Percentiles rank a stretch among this genome's conserved stretches.
These are phyloP conservation scores for Leishmania braziliensis DNA, from an alignment of 208 protist genomes.

Conservation along the genomic window DNA sequence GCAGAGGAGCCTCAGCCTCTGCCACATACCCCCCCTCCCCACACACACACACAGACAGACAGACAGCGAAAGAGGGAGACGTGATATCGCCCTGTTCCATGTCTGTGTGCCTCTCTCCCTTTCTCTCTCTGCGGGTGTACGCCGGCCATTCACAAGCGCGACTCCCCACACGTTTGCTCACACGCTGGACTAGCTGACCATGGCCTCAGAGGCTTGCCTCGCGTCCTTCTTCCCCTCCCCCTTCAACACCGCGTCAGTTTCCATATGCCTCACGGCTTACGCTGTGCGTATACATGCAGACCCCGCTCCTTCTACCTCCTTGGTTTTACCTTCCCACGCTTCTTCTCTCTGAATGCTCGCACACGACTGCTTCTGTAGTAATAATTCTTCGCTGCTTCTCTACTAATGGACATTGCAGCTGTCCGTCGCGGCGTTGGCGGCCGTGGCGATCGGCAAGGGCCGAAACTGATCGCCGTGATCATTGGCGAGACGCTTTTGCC, in stretches of 20 bases:
- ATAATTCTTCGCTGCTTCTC: background rate
- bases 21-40: background rate
- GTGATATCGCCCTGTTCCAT: background rate
- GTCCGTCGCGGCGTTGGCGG: slow-evolving; percentile 13
- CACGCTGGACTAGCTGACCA: background rate
- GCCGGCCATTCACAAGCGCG: background rate
- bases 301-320: background rate
- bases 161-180: background rate
- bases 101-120: background rate
- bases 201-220: background rate
- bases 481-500: slow-evolving; percentile 67
- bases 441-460: slow-evolving; percentile 18
- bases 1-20: background rate
- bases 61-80: background rate
- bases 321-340: background rate
- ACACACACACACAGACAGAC: background rate
- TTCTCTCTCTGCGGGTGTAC: background rate
- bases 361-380: background rate
- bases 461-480: slow-evolving; percentile 61
- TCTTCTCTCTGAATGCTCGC: background rate
- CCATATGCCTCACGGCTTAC: background rate
- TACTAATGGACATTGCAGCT: slow-evolving; percentile 14
- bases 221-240: background rate
- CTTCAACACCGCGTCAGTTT: background rate
- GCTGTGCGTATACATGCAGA: background rate